phyloP scores from a whole-genome alignment of 495 filamentous ascomycete species.

The Podospora pseudopauciseta region DNA sequence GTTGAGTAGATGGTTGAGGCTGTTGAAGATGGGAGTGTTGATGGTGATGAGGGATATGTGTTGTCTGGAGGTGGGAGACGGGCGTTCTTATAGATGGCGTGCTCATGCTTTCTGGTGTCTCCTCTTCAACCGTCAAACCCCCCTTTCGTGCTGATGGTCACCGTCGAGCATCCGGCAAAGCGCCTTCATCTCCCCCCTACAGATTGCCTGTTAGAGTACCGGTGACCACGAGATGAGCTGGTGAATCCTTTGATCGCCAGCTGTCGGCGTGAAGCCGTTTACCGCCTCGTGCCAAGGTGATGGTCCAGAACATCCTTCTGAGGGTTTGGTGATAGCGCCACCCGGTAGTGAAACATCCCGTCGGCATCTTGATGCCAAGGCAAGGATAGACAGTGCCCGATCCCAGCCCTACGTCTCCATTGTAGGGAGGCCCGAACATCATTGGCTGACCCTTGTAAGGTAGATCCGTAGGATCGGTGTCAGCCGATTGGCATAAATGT shows the following conservation, averaged over 20 bases:
- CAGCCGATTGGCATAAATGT: background rate
- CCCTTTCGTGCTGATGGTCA: background rate
- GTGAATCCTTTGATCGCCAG: background rate
- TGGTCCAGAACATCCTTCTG: background rate
- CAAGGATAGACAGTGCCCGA: background rate
- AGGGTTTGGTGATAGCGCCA: background rate
- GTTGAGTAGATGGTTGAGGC: background rate
- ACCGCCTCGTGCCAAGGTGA: slow-evolving; percentile 7
- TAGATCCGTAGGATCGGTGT: background rate
- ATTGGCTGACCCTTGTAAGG: background rate
- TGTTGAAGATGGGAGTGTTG: background rate
- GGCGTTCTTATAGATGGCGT: slow-evolving; percentile 8
- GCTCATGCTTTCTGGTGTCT: background rate
- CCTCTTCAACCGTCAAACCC: background rate
- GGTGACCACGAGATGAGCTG: background rate
- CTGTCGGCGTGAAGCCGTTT: background rate
- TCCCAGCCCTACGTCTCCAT: background rate
- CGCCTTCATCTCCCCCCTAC: background rate
- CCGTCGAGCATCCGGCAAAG: background rate
- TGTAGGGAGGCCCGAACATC: background rate
- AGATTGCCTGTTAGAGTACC: background rate
- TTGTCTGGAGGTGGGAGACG: slow-evolving; percentile 7
- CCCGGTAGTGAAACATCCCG: background rate
- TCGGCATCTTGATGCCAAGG: background rate
- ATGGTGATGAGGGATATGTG: background rate